Conservation (phyloP, 257 asterid species). For the Ophiorrhiza pumila region DNA sequence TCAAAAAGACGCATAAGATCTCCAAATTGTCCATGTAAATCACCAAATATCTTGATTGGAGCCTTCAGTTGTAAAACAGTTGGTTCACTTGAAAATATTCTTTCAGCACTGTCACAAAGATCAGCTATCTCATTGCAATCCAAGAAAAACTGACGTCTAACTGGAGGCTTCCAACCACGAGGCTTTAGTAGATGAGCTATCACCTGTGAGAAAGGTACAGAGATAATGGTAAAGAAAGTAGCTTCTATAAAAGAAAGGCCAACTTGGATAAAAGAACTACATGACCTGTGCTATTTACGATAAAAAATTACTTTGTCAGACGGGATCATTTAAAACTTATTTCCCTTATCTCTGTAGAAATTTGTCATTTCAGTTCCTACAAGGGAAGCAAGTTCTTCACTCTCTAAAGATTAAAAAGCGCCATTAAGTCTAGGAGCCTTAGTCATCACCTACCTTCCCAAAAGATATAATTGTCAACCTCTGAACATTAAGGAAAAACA, state of each 20-base stretch:
- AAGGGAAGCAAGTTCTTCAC: conserved; percentile 1
- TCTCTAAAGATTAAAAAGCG: neutral
- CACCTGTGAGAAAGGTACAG: conserved; percentile 45
- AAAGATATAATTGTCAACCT: neutral
- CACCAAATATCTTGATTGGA: conserved; percentile 96
- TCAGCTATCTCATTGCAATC: conserved; percentile 98
- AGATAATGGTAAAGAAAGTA: neutral
- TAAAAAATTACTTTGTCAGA: neutral
- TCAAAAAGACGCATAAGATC: conserved; percentile 99
- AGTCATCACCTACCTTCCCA: neutral
- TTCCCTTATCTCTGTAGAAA: neutral
- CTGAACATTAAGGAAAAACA: neutral
- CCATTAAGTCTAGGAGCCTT: neutral
- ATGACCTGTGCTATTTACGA: neutral
- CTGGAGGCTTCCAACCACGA: conserved; percentile 99
- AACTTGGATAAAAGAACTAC: neutral
- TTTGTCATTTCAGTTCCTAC: neutral
- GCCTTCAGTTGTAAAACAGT: conserved; percentile 93
- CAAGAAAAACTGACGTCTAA: conserved; percentile 90
- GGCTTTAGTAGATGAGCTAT: conserved; percentile 91
- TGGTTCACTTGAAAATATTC: conserved; percentile 89
- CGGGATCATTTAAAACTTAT: neutral
- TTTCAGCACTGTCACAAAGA: conserved; percentile 97
- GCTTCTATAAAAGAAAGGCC: neutral
- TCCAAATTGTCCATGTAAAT: conserved; percentile 98